phyloP scores from a whole-genome alignment of 2,329 filamentous ascomycete genomes.

The Paraphaeosphaeria sporulosa region DNA sequence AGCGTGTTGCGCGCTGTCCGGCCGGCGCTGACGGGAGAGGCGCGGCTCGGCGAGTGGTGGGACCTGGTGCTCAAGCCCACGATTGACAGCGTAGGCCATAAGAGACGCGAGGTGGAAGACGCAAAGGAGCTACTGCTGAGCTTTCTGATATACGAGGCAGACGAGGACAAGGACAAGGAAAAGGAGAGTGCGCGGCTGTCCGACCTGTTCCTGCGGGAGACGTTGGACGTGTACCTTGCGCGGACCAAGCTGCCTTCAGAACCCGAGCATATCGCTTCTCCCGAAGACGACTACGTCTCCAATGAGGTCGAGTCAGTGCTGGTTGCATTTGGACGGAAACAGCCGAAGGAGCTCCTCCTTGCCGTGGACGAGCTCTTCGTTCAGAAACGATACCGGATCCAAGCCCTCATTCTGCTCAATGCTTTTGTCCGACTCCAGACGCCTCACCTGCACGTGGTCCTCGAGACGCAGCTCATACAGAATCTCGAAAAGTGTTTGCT shows the following conservation, averaged over 20 bases:
- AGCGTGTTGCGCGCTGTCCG: slow-evolving; percentile 70
- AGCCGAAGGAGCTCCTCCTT: slow-evolving; percentile 73
- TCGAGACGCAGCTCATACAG: slow-evolving; percentile 75
- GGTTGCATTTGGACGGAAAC: slow-evolving; percentile 68
- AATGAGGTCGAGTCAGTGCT: slow-evolving; percentile 62
- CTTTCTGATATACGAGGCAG: slow-evolving; percentile 69
- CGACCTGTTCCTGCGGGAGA: slow-evolving; percentile 63
- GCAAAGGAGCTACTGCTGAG: slow-evolving; percentile 70
- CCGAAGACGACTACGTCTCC: slow-evolving; percentile 56
- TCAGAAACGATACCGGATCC: slow-evolving; percentile 68
- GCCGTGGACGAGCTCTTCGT: slow-evolving; percentile 72
- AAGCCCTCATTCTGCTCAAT: slow-evolving; percentile 71
- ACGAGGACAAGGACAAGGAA: slow-evolving; percentile 58
- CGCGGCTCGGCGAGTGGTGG: slow-evolving; percentile 76
- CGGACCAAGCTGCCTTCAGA: slow-evolving; percentile 50
- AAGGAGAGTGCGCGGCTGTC: slow-evolving; percentile 54
- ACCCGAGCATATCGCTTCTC: slow-evolving; percentile 48
- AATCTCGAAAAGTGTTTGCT: slow-evolving; percentile 77
- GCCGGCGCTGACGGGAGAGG: slow-evolving; percentile 68
- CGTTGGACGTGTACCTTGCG: slow-evolving; percentile 54
- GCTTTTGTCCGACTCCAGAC: slow-evolving; percentile 78
- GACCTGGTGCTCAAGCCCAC: slow-evolving; percentile 67
- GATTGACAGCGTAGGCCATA: slow-evolving; percentile 64
- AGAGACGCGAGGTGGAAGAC: slow-evolving; percentile 70
- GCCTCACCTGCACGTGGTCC: slow-evolving; percentile 77